Percentiles rank a stretch among this genome's conserved stretches.
Conservation (phyloP, 352 stramenopile genomes). For the Globisporangium emineosum region DNA sequence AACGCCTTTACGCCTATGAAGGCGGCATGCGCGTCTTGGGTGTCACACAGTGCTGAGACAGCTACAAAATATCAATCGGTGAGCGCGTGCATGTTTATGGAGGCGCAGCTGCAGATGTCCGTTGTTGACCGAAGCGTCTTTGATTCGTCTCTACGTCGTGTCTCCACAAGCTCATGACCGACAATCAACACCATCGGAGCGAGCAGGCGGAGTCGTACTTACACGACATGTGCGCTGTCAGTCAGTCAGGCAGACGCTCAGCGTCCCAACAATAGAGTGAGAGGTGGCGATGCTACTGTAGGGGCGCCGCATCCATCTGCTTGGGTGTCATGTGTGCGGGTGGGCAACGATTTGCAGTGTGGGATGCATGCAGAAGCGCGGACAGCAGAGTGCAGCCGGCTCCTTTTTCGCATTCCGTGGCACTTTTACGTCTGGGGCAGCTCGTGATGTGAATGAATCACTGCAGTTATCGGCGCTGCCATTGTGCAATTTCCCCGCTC, state of each 20-base stretch:
- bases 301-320: constrained; percentile 1
- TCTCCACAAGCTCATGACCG: neutral
- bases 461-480: too few relatives aligned
- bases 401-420: neutral
- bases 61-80: neutral
- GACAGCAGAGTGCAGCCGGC: neutral
- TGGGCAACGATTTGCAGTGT: neutral
- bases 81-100: neutral
- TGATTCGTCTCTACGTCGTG: neutral
- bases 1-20: neutral
- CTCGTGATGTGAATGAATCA: too few relatives aligned
- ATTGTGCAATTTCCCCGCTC: constrained; percentile 5
- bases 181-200: neutral
- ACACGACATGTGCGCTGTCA: neutral
- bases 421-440: too few relatives aligned
- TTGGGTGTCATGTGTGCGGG: neutral
- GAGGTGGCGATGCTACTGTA: neutral
- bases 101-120: neutral
- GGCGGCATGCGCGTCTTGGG: too few relatives aligned
- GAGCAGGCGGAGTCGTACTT: neutral
- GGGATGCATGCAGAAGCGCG: constrained; percentile 1
- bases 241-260: neutral
- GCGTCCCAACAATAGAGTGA: neutral
- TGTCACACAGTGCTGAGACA: neutral
- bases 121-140: neutral